Percentiles rank a stretch among this genome's conserved stretches.
These are phyloP conservation scores for Psophocarpus tetragonolobus DNA, from an alignment of 306 rosid genomes.

Conservation along the genomic window DNA sequence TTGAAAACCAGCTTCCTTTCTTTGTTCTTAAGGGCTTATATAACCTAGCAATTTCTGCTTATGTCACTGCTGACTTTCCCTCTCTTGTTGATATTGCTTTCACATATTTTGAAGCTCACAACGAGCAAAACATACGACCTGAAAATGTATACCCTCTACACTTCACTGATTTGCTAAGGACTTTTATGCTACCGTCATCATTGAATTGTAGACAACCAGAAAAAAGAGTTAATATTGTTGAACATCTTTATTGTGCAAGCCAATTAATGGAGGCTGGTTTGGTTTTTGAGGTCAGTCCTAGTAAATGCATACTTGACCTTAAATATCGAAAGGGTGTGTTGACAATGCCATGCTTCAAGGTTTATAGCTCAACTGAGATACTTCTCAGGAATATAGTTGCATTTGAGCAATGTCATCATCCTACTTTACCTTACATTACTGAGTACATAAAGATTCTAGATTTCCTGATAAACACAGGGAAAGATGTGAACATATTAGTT, in stretches of 20 bases:
- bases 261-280: constrained; percentile 38
- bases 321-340: constrained; percentile 22
- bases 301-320: constrained; percentile 37
- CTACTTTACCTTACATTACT: not conserved
- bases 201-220: not conserved
- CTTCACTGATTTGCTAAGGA: constrained; percentile 16
- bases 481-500: not conserved
- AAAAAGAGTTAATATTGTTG: not conserved
- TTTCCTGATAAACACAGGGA: constrained; percentile 17
- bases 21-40: not conserved
- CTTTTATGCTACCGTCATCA: constrained; percentile 5
- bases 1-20: constrained; percentile 27
- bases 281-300: constrained; percentile 16
- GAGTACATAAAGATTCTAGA: constrained; percentile 37
- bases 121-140: not conserved
- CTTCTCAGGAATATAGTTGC: constrained; percentile 35
- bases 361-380: constrained; percentile 15
- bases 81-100: not conserved
- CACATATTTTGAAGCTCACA: not conserved
- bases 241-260: not conserved
- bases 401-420: constrained; percentile 40
- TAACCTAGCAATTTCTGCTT: not conserved
- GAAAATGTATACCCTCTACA: not conserved
- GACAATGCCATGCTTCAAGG: constrained; percentile 36
- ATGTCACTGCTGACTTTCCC: not conserved